Evolutionary conservation across 371 early-diverging fungal genomes (phyloP).

Genomic region (Mucor piriformis): DNA sequence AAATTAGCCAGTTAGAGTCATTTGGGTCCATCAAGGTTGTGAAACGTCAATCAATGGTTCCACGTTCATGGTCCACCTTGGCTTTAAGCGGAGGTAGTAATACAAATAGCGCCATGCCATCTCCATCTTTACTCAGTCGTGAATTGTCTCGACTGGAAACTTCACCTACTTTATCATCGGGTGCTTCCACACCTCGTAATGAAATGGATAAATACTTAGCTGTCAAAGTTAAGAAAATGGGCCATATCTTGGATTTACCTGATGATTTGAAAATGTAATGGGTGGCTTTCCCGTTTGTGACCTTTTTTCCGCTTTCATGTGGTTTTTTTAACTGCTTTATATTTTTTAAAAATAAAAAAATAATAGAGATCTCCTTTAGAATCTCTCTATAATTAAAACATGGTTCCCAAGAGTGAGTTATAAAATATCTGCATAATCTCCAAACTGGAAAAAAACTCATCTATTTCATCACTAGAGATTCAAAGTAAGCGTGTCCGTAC

Average conservation of each 20-base stretch:
- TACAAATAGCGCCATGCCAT: constrained; percentile 26
- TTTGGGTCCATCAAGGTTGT: constrained; percentile 74
- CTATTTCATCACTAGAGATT: constrained; percentile 8
- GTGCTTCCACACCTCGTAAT: constrained; percentile 32
- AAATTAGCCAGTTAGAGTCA: constrained; percentile 77
- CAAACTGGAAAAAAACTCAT: not conserved
- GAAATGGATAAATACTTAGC: constrained; percentile 84
- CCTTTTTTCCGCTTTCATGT: too few species aligned
- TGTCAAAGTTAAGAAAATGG: constrained; percentile 87
- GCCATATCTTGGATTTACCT: constrained; percentile 84
- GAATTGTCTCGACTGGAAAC: constrained; percentile 14
- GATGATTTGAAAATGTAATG: constrained; percentile 19
- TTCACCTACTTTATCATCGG: constrained; percentile 21
- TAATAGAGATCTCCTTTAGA: not conserved
- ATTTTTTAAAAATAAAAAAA: constrained; percentile 6
- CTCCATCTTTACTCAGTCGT: constrained; percentile 9
- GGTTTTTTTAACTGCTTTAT: too few species aligned
- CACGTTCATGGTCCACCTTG: constrained; percentile 68
- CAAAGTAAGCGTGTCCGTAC: constrained; percentile 77
- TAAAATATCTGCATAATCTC: not conserved
- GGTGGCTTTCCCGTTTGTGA: constrained; percentile 9
- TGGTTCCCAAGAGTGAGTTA: constrained; percentile 28
- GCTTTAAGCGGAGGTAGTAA: constrained; percentile 13
- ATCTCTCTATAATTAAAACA: constrained; percentile 6
- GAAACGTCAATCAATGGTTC: constrained; percentile 89